A percentile compares a stretch with the other conserved stretches of the same genome.
phyloP scores from a whole-genome alignment of 2,329 filamentous ascomycete species.

The Coniochaeta sp. region DNA sequence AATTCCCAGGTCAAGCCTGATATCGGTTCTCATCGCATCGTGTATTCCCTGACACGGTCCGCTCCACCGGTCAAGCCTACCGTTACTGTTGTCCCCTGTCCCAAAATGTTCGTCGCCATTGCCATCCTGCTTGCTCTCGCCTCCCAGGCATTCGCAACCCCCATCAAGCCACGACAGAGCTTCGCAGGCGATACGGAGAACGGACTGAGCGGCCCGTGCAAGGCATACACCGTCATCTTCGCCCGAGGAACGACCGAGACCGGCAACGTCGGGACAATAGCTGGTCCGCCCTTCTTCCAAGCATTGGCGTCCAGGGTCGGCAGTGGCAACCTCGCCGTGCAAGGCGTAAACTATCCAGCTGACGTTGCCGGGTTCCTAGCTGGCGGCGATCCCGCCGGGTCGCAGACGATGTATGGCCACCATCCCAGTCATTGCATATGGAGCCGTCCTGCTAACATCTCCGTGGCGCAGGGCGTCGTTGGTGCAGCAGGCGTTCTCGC shows the following conservation, averaged over 20 bases:
- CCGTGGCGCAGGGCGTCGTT: not conserved
- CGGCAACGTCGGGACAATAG: slow-evolving; percentile 42
- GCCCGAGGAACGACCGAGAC: slow-evolving; percentile 47
- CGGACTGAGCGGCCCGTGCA: slow-evolving; percentile 21
- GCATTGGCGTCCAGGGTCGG: slow-evolving; percentile 33
- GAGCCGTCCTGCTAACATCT: not conserved
- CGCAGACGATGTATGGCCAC: slow-evolving; percentile 27
- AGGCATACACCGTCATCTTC: slow-evolving; percentile 44
- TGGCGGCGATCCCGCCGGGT: slow-evolving; percentile 36
- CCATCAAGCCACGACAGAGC: not conserved
- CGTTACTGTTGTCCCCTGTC: too few relatives aligned
- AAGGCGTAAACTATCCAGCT: slow-evolving; percentile 47
- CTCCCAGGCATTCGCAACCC: not conserved
- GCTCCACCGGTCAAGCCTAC: too few relatives aligned
- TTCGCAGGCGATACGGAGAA: slow-evolving; percentile 5
- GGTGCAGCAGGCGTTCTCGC: not conserved
- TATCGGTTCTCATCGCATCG: too few relatives aligned
- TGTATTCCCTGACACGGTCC: too few relatives aligned
- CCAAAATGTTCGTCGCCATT: too few relatives aligned
- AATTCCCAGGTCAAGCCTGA: too few relatives aligned
- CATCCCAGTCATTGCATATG: not conserved
- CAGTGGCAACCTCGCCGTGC: slow-evolving; percentile 30
- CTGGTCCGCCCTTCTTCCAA: slow-evolving; percentile 43
- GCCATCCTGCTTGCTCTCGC: not conserved
- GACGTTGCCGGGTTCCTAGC: slow-evolving; percentile 33